Base-by-base conservation (phyloP, 1,284 basidiomycete species). In the Ustilago nuda region DNA sequence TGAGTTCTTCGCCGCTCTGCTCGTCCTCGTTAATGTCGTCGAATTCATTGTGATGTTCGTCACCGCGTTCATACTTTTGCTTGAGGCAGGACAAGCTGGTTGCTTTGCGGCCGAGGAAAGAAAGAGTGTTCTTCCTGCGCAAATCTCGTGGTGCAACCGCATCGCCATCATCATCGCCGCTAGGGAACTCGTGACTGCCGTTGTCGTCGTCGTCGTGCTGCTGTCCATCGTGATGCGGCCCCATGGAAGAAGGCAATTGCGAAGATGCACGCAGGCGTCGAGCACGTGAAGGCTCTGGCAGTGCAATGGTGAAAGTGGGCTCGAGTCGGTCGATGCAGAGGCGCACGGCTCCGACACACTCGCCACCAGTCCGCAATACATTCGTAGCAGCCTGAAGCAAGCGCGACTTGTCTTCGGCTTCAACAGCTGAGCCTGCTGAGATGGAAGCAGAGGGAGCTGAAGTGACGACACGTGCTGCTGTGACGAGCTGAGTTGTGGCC, bases 401-500 rank as follows among this genome's bases (percentile, higher is more conserved):
- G 0, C 89, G 87, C 54, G 90, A 89, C 86, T 94, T 88, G 68
- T 89, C 94, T 82, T 92, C 92, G 54, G 94, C 92, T 82, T 97
- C 94, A 82, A 92, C 91, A 3, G 66, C 66, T 27, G 87, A 88
- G 19, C 88, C 78, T 17, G 57, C 63, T 7, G 52, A 86, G 7
- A 89, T 87, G 37, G 89, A 86, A 8, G 71, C 67, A 32, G 67
- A 74, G 7, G 66, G 69, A 1, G 74, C 70, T 7, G 88, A 87
- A 17, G 93, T 88, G n/a, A 89, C 87, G 8, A 87, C 75, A 59
- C 89, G 91, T 23, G 96, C 93, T 2, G 93, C 92, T 74, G 96
- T 93, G 53, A 95, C 94, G 50, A 99, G 89, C n/a, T 90, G 89
- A 61, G 91, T 92, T 1, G 94, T 95, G 23, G 94, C 91, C 64